Evolutionary conservation across 768 basidiomycete species (phyloP).

Genomic region (Kwoniella dendrophila): DNA sequence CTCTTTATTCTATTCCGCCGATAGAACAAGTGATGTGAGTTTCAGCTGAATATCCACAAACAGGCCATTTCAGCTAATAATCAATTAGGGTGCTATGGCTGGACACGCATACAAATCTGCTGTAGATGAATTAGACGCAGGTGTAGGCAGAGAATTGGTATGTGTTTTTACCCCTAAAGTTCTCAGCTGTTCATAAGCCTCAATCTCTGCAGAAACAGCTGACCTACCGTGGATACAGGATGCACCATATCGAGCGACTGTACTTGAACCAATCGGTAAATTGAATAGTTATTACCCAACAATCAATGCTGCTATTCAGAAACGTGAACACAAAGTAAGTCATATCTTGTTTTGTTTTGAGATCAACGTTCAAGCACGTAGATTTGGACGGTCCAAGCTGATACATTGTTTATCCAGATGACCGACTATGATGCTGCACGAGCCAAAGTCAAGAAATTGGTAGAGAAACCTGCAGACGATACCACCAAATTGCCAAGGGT

Average conservation of each 20-base stretch:
- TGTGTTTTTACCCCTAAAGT: no score
- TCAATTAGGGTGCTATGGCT: constrained; percentile 77
- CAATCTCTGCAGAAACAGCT: background rate
- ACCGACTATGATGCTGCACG: constrained; percentile 94
- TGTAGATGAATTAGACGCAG: constrained; percentile 87
- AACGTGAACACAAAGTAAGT: constrained; percentile 91
- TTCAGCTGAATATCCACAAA: background rate
- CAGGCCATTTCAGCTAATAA: constrained; percentile 6
- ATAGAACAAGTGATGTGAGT: constrained; percentile 60
- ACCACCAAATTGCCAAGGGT: constrained; percentile 85
- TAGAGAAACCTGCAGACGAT: constrained; percentile 92
- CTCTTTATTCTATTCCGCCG: constrained; percentile 75
- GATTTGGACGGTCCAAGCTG: background rate
- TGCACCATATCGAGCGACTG: constrained; percentile 87
- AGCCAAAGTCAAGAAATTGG: constrained; percentile 81
- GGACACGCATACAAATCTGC: constrained; percentile 94
- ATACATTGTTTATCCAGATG: constrained; percentile 61
- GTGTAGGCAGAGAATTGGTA: constrained; percentile 81
- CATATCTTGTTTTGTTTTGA: background rate
- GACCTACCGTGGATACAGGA: constrained; percentile 63
- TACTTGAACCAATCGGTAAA: constrained; percentile 93
- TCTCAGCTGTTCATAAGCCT: constrained; percentile 2
- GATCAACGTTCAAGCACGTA: background rate
- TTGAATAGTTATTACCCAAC: constrained; percentile 93
- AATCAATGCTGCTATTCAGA: constrained; percentile 88